These are phyloP conservation scores for Xylariaceae sp. DNA, from an alignment of 2,329 filamentous ascomycete species.

Conservation along the genomic window DNA sequence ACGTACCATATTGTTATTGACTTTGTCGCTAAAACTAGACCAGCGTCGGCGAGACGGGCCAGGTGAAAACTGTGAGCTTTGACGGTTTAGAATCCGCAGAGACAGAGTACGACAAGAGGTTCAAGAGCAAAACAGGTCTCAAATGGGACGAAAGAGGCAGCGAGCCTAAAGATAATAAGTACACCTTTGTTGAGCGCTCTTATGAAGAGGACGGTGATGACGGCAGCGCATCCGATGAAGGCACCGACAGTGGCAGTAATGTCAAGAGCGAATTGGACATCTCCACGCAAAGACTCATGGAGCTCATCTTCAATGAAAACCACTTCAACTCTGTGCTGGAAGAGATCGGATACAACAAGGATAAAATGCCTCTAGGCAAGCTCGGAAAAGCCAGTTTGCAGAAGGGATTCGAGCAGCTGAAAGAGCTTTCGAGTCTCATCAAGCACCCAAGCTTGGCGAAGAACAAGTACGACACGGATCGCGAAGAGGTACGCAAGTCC, in stretches of 20 bases:
- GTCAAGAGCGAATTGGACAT: conserved; percentile 15
- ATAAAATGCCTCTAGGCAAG: conserved; percentile 78
- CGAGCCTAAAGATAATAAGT: conserved; percentile 17
- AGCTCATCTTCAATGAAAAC: conserved; percentile 74
- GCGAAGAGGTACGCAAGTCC: conserved; percentile 10
- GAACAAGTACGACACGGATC: conserved; percentile 36
- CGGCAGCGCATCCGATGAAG: conserved; percentile 9
- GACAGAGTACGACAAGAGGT: conserved; percentile 13
- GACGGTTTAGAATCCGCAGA: conserved; percentile 14
- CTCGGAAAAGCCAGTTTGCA: conserved; percentile 72
- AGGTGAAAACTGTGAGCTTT: conserved; percentile 17
- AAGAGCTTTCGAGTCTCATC: conserved; percentile 65
- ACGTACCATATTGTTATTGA: not conserved
- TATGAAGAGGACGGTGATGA: conserved; percentile 13
- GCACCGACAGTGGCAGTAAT: conserved; percentile 5
- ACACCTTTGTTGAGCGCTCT: conserved; percentile 15
- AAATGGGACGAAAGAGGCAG: conserved; percentile 14
- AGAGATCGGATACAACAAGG: conserved; percentile 63
- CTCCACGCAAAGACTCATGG: conserved; percentile 57
- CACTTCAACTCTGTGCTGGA: conserved; percentile 64
- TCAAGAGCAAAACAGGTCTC: conserved; percentile 19
- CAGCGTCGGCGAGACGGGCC: conserved; percentile 18
- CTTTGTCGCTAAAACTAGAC: not conserved
- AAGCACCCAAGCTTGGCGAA: conserved; percentile 45
- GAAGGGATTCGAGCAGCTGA: conserved; percentile 69